A percentile compares a stretch with the other conserved stretches of the same genome.
phyloP scores from a whole-genome alignment of 805 yeast genomes.

The Cyberlindnera meyerae region DNA sequence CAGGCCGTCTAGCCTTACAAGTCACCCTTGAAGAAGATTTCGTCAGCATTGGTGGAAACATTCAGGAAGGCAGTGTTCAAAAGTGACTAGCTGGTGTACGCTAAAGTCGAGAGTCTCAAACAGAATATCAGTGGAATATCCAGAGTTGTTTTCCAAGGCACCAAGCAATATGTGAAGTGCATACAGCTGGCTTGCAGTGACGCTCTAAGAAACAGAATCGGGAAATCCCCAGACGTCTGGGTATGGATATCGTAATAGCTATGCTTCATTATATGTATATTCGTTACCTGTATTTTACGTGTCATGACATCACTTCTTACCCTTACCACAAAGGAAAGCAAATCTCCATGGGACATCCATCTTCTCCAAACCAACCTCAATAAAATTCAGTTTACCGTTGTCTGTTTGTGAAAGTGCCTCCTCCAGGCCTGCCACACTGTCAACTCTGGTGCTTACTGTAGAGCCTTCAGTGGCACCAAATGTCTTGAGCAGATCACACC shows the following conservation, averaged over 20 bases:
- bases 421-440: slow-evolving; percentile 32
- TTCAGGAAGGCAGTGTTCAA: neutral
- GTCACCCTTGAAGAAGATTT: neutral
- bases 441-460: slow-evolving; percentile 34
- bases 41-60: slow-evolving; percentile 1
- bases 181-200: neutral
- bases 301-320: neutral
- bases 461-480: slow-evolving; percentile 51
- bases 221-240: too few species aligned
- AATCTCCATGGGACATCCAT: slow-evolving; percentile 52
- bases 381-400: slow-evolving; percentile 43
- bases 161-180: neutral
- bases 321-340: slow-evolving; percentile 11
- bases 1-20: too few species aligned
- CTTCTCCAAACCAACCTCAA: slow-evolving; percentile 53
- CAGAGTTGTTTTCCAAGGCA: slow-evolving; percentile 9
- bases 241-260: too few species aligned
- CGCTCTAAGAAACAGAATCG: too few species aligned
- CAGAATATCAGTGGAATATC: slow-evolving; percentile 7
- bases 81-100: neutral
- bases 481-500: slow-evolving; percentile 37
- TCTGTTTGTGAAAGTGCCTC: slow-evolving; percentile 6
- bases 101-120: neutral
- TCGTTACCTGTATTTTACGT: too few species aligned
- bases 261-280: too few species aligned